Conservation (phyloP, 2,329 filamentous ascomycete genomes). For the Fusarium nelsonii region DNA sequence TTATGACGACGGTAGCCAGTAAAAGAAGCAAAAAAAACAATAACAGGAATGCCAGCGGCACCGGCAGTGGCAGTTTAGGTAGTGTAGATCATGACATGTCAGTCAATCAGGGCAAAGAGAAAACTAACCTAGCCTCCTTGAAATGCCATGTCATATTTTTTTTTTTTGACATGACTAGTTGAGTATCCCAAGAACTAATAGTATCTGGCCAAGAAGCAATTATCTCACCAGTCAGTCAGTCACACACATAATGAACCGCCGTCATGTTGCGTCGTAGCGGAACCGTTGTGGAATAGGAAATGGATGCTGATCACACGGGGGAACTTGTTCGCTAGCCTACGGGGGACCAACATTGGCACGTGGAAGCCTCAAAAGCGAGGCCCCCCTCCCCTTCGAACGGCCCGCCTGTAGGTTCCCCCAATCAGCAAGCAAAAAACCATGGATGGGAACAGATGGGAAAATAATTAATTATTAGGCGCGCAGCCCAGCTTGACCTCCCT, state of each 20-base stretch:
- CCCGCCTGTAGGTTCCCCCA: slow-evolving; percentile 40
- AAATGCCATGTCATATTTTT: background rate
- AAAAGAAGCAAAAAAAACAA: background rate
- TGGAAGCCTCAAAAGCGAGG: slow-evolving; percentile 1
- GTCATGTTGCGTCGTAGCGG: background rate
- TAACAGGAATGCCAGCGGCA: background rate
- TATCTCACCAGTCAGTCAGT: slow-evolving; percentile 5
- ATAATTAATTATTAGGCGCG: background rate
- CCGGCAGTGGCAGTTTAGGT: background rate
- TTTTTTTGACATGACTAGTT: slow-evolving; percentile 7
- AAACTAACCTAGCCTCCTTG: background rate
- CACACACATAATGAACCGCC: too few species aligned
- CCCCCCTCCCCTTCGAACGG: slow-evolving; percentile 9
- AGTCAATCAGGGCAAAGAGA: background rate
- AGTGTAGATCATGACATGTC: background rate
- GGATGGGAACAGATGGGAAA: background rate
- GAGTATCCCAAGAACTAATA: background rate
- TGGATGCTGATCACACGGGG: slow-evolving; percentile 39
- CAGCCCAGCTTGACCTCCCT: background rate
- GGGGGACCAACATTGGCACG: background rate
- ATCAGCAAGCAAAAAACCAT: slow-evolving; percentile 19
- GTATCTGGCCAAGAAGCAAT: slow-evolving; percentile 14
- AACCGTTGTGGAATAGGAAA: slow-evolving; percentile 27
- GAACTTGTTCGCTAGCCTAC: background rate
- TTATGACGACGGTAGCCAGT: background rate